phyloP scores from a whole-genome alignment of 441 rosid species.

The Pelargonium myrrhifolium region DNA sequence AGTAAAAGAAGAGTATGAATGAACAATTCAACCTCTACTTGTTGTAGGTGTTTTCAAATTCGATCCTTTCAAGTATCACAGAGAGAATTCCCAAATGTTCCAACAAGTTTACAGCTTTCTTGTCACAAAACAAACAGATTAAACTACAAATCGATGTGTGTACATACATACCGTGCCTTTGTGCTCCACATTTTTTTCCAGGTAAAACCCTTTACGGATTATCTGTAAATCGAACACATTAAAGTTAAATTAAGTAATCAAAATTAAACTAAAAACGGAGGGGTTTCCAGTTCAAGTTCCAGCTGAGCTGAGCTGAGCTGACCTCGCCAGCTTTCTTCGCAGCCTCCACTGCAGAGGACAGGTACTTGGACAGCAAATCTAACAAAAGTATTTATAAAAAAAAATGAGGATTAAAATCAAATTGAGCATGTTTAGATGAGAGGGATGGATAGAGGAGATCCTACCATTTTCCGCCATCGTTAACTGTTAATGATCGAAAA shows the following conservation, averaged over 20 bases:
- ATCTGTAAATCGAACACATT: slow-evolving; percentile 35
- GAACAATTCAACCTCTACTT: too few relatives aligned
- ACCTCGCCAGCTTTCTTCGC: slow-evolving; percentile 88
- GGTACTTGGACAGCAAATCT: slow-evolving; percentile 51
- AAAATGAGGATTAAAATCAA: neutral
- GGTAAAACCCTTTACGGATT: slow-evolving; percentile 68
- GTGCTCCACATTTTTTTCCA: slow-evolving; percentile 85
- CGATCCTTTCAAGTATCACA: too few relatives aligned
- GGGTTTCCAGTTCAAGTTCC: slow-evolving; percentile 4
- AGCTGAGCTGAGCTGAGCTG: neutral
- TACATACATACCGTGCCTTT: slow-evolving; percentile 61
- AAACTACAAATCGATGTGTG: neutral
- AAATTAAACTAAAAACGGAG: neutral
- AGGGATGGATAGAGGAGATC: slow-evolving; percentile 6
- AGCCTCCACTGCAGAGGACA: slow-evolving; percentile 70
- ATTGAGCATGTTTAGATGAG: neutral
- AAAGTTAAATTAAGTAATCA: neutral
- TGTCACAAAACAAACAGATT: too few relatives aligned
- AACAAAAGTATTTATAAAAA: neutral
- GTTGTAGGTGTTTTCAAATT: too few relatives aligned
- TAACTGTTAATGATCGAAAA: neutral
- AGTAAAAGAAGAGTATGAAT: neutral
- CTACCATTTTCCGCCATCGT: slow-evolving; percentile 57
- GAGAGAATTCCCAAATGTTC: too few relatives aligned
- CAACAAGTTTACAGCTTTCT: too few relatives aligned